phyloP scores from a whole-genome alignment of 495 filamentous ascomycete species.

The Beverwykella pulmonaria region DNA sequence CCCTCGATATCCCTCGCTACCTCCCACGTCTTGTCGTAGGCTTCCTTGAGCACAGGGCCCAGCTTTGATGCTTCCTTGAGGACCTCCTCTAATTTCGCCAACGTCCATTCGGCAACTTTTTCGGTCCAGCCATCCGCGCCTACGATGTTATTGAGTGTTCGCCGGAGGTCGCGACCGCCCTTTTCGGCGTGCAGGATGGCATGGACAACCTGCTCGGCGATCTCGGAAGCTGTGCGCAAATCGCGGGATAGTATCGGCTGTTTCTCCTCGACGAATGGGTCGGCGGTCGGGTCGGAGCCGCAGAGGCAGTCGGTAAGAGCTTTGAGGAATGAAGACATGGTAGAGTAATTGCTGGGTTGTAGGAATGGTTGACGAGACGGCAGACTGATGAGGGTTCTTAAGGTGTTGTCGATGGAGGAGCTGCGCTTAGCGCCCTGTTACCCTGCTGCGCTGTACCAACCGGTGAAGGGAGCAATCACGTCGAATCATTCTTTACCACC shows the following conservation, averaged over 20 bases:
- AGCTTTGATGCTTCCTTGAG: constrained; percentile 44
- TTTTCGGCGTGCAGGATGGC: constrained; percentile 22
- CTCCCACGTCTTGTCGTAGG: constrained; percentile 42
- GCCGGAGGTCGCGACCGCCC: constrained; percentile 1
- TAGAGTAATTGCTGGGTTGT: background rate
- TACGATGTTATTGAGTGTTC: constrained; percentile 19
- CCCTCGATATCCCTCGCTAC: constrained; percentile 37
- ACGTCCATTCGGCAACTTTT: constrained; percentile 44
- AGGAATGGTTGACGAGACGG: background rate
- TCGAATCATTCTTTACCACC: background rate
- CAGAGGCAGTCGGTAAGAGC: constrained; percentile 6
- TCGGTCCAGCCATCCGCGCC: constrained; percentile 48
- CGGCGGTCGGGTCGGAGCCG: background rate
- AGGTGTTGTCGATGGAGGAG: background rate
- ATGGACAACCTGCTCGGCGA: constrained; percentile 14
- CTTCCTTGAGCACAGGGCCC: constrained; percentile 44
- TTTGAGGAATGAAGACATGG: constrained; percentile 10
- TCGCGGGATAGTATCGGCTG: background rate
- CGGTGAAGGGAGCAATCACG: background rate
- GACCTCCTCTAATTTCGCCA: constrained; percentile 43
- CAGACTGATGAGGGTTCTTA: background rate
- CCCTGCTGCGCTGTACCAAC: background rate
- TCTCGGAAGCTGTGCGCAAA: constrained; percentile 8
- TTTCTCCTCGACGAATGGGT: constrained; percentile 2
- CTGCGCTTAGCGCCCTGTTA: background rate